Percentiles rank a stretch among this genome's conserved stretches.
Evolutionary conservation across 192 early-diverging fungal genomes (phyloP).

Genomic region (Cetraspora pellucida): DNA sequence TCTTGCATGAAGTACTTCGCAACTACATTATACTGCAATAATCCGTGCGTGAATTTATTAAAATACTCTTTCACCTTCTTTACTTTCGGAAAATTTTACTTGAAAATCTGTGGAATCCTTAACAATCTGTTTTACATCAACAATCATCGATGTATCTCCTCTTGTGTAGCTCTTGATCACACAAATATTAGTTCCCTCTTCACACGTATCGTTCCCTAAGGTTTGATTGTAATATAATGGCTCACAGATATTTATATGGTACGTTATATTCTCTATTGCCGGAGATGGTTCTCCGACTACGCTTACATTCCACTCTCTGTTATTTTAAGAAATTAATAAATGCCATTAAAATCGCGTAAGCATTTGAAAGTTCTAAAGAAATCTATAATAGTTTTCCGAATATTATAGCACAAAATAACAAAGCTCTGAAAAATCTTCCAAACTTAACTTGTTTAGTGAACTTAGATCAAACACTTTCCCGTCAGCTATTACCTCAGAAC

Average conservation of each 20-base stretch:
- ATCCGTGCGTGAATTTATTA: background rate
- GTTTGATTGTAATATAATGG: background rate
- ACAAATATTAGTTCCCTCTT: background rate
- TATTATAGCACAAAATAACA: background rate
- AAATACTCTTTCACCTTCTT: background rate
- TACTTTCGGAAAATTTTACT: no score
- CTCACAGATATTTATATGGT: background rate
- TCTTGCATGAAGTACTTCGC: background rate
- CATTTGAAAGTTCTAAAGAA: background rate
- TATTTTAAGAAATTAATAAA: background rate
- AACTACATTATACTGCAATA: background rate
- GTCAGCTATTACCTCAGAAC: background rate
- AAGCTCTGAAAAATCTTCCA: background rate
- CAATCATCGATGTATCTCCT: no score
- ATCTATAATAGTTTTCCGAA: background rate
- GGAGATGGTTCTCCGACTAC: background rate
- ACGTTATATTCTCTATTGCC: background rate
- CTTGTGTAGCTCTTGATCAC: background rate
- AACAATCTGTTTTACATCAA: background rate
- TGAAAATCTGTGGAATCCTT: background rate
- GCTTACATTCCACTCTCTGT: background rate
- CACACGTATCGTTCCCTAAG: background rate
- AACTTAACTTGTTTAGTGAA: background rate
- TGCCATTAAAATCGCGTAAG: background rate
- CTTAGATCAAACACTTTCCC: background rate